These are phyloP conservation scores for Alternaria sp. DNA, from an alignment of 2,329 filamentous ascomycete genomes.

Conservation along the genomic window DNA sequence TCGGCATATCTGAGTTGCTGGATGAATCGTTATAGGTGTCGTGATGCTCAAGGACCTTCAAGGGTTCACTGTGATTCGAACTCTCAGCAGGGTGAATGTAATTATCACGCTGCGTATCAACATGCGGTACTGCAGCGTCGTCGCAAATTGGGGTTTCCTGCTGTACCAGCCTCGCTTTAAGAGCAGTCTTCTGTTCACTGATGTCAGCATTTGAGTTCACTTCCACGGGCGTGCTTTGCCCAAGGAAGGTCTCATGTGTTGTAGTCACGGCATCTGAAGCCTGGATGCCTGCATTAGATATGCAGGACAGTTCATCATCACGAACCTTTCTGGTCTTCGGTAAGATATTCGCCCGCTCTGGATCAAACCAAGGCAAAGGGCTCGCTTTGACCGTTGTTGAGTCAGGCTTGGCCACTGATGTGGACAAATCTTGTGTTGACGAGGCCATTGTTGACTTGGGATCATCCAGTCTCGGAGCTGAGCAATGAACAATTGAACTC, in stretches of 20 bases:
- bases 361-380: conserved; percentile 12
- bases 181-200: not conserved
- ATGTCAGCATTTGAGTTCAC: not conserved
- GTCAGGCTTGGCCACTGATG: not conserved
- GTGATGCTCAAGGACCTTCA: too few relatives aligned
- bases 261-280: not conserved
- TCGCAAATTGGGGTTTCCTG: not conserved
- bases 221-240: not conserved
- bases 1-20: not conserved
- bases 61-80: not conserved
- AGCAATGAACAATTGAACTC: not conserved
- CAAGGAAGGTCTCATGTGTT: not conserved
- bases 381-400: not conserved
- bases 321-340: conserved; percentile 14
- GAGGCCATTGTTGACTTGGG: not conserved
- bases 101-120: not conserved
- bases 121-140: not conserved
- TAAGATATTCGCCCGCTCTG: conserved; percentile 1
- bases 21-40: not conserved
- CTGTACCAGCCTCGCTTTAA: not conserved
- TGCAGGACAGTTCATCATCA: not conserved
- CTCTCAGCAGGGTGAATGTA: not conserved
- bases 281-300: not conserved
- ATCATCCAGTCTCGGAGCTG: not conserved
- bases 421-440: not conserved